phyloP scores from a whole-genome alignment of 2,329 filamentous ascomycete genomes.

The Phialemonium atrogriseum region DNA sequence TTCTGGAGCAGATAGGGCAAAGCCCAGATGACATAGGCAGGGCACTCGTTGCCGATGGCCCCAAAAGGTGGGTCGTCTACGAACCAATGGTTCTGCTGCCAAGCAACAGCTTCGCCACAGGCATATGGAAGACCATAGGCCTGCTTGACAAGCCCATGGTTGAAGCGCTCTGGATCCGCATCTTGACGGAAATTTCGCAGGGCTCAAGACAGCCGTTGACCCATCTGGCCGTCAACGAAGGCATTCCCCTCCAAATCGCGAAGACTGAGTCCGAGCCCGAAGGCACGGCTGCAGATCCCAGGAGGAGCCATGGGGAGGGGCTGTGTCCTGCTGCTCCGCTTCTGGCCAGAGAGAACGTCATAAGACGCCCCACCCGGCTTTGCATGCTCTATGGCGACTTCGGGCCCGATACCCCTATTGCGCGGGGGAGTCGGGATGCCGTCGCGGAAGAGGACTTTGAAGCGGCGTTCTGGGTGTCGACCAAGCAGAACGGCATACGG shows the following conservation, averaged over 20 bases:
- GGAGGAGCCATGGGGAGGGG: slow-evolving; percentile 4
- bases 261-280: no score
- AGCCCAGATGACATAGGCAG: no score
- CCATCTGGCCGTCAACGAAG: slow-evolving; percentile 52
- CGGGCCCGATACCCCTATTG: slow-evolving; percentile 36
- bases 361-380: slow-evolving; percentile 66
- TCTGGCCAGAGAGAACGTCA: slow-evolving; percentile 64
- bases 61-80: slow-evolving; percentile 53
- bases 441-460: slow-evolving; percentile 47
- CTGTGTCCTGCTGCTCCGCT: no score
- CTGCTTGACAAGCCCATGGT: not conserved
- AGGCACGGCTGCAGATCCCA: no score
- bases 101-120: slow-evolving; percentile 43
- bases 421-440: slow-evolving; percentile 7
- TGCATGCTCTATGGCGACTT: slow-evolving; percentile 68
- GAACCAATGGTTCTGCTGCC: slow-evolving; percentile 54
- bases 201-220: slow-evolving; percentile 35
- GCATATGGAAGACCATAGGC: slow-evolving; percentile 31
- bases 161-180: slow-evolving; percentile 34
- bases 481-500: slow-evolving; percentile 67
- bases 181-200: slow-evolving; percentile 38
- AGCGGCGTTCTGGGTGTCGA: slow-evolving; percentile 68
- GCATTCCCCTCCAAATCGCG: no score
- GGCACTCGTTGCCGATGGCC: slow-evolving; percentile 34
- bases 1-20: no score